Base-by-base conservation (phyloP, 2,329 filamentous ascomycete genomes). In the Mariannaea elegans region DNA sequence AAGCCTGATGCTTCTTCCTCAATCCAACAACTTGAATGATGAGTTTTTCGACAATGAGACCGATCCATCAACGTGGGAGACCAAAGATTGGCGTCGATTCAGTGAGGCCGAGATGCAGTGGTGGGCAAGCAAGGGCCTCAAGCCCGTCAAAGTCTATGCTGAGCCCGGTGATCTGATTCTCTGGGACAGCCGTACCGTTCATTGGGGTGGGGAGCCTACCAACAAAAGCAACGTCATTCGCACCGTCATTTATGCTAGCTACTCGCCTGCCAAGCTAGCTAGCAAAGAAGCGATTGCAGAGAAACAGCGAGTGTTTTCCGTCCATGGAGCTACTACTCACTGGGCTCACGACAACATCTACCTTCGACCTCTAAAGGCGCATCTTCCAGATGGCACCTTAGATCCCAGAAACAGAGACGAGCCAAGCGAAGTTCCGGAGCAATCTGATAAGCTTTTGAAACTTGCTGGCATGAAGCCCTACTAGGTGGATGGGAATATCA, bases 11-110 rank as follows among this genome's bases (percentile, higher is more conserved):
- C 31, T 49, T 3, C 21, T 49, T 27, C 46, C 46, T 4, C 31
- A n/a, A 10, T 49, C 46, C 14, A 49, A 49, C 19, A 49, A 31
- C 1, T 29, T 49, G 13, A 49, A 49, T 18, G 46, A 49, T 14
- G 46, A 49, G 46, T 49, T 49, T 32, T 49, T 49, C 13, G 46
- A 49, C 32, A 49, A 49, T 12, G 46, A 36, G 46, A 39, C 32
- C 2, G 46, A 49, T 14, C 46, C 46, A 4, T 3, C 19, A 4
- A 29, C 46, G 1, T 49, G 46, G 46, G 46, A 49, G 46, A 27
- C 14, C 12, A 49, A 36, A 21, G 46, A 49, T 8, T 49, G 46
- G 46, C 46, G 46, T 6, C 46, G 46, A 29, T 49, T 49, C 13
- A 49, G 21, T 10, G 46, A 49, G 7, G 23, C 32, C 14, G 46